A percentile compares a stretch with the other conserved stretches of the same genome.
phyloP scores from a whole-genome alignment of 1,139 yeast species.

The Yamadazyma buinensis region DNA sequence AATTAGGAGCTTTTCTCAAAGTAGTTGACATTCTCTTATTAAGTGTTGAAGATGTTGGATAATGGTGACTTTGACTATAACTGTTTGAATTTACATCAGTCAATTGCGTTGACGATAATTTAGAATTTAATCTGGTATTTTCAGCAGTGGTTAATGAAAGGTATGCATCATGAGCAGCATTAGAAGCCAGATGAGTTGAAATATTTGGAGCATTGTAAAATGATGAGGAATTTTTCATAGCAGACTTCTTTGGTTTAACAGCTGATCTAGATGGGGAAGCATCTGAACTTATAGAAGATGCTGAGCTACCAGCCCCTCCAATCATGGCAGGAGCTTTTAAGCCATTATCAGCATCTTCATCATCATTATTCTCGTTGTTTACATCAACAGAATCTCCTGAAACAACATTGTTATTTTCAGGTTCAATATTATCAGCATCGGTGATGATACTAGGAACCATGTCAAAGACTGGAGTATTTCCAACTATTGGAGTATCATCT shows the following conservation, averaged over 20 bases:
- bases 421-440: conserved; percentile 9
- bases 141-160: conserved; percentile 71
- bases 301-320: conserved; percentile 19
- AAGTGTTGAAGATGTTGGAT: conserved; percentile 12
- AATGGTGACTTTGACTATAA: conserved; percentile 12
- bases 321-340: conserved; percentile 15
- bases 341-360: conserved; percentile 7
- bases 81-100: conserved; percentile 13
- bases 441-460: conserved; percentile 27
- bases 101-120: conserved; percentile 42
- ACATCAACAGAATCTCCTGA: too few relatives aligned
- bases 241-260: conserved; percentile 55
- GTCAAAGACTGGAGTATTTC: conserved; percentile 32
- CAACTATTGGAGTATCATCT: conserved; percentile 21
- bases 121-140: conserved; percentile 68
- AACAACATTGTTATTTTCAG: background rate
- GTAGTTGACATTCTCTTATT: conserved; percentile 29
- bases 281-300: conserved; percentile 28
- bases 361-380: conserved; percentile 6
- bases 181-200: conserved; percentile 3
- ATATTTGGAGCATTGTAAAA: conserved; percentile 15
- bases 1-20: conserved; percentile 26
- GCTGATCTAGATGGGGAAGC: conserved; percentile 12
- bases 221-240: conserved; percentile 50
- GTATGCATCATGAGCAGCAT: conserved; percentile 59